Percentiles rank a stretch among this genome's conserved stretches.
These are phyloP conservation scores for Lachnellula arida DNA, from an alignment of 2,329 filamentous ascomycete species.

Conservation along the genomic window DNA sequence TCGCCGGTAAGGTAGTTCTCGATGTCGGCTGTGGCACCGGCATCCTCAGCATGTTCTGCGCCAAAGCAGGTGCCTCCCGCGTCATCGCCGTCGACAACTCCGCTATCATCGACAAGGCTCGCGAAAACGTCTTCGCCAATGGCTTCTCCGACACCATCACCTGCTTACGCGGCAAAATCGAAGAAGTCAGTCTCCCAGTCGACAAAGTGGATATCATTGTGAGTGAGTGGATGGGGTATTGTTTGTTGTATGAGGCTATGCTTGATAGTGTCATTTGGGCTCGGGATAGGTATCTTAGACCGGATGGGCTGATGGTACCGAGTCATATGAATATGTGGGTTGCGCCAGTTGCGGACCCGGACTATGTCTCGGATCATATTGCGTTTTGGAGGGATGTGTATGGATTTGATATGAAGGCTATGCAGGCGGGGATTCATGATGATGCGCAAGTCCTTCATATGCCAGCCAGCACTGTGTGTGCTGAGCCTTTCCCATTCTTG, in stretches of 20 bases:
- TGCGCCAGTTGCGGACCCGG: slow-evolving; percentile 72
- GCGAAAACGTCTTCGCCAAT: slow-evolving; percentile 80
- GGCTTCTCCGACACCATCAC: slow-evolving; percentile 69
- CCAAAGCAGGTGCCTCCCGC: slow-evolving; percentile 77
- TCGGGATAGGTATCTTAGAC: slow-evolving; percentile 77
- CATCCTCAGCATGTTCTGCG: slow-evolving; percentile 92
- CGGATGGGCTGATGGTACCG: slow-evolving; percentile 78
- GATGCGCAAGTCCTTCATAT: slow-evolving; percentile 76
- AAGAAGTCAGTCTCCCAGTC: slow-evolving; percentile 76
- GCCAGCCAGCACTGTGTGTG: slow-evolving; percentile 55
- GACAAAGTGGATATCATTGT: slow-evolving; percentile 88
- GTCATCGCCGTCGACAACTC: slow-evolving; percentile 93
- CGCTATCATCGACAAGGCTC: slow-evolving; percentile 80
- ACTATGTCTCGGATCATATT: slow-evolving; percentile 73
- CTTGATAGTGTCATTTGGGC: slow-evolving; percentile 87
- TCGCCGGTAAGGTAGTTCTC: slow-evolving; percentile 79
- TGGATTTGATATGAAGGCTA: slow-evolving; percentile 88
- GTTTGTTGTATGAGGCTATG: slow-evolving; percentile 91
- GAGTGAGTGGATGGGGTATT: slow-evolving; percentile 98
- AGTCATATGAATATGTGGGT: slow-evolving; percentile 80
- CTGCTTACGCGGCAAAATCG: slow-evolving; percentile 78
- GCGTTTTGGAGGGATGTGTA: slow-evolving; percentile 90
- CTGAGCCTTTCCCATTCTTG: slow-evolving; percentile 61
- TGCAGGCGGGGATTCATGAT: slow-evolving; percentile 77
- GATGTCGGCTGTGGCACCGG: slow-evolving; percentile 87